Base-by-base conservation (phyloP, 495 filamentous ascomycete genomes). In the Aspergillus ostianus region DNA sequence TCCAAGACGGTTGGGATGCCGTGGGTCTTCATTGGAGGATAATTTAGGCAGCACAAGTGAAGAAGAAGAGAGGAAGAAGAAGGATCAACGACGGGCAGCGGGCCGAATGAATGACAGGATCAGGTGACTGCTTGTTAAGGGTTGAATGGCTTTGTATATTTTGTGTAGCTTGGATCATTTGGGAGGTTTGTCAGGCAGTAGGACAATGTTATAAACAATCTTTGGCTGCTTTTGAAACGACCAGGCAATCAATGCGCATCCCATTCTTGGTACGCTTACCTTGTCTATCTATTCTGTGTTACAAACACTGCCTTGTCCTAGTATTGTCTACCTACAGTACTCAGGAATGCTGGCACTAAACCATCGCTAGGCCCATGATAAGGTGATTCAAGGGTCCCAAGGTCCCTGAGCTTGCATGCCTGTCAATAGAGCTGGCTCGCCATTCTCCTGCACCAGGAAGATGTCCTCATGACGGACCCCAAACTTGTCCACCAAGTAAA, bases 381-480 rank as follows among this genome's bases (percentile, higher is more conserved):
- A 26, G 23, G 23, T 26, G 23, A 26, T 26, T 80, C 62, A 82
- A 53, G 80, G 79, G 29, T 80, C 71, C 69, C 78, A 84, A 1
- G 79, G 74, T 2, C 76, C 70, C 4, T 7, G 51, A n/a, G 79
- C 79, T 51, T 74, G 71, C 27, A 57, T 60, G 10, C 79, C 80
- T 27, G 75, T 81, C 56, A 84, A 64, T 32, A 81, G 61, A 30
- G 77, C 69, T 10, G 80, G 73, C 47, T 79, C 76, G 1, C 68
- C 76, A 44, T 76, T 62, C 46, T 77, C 76, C 49, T 60, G 77
- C 1, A 85, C 74, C 6, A 83, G 68, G 56, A 80, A 73, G 2
- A 83, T 66, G 63, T 83, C 81, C 64, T 84, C 81, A 69, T 82
- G 78, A 30, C 82, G 70, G 6, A 83, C 80, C 12, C 82, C 81